Evolutionary conservation across 129 eudicot genomes (phyloP), one percentile per base, ranked within the genome.

Genomic region (Centella asiatica): DNA sequence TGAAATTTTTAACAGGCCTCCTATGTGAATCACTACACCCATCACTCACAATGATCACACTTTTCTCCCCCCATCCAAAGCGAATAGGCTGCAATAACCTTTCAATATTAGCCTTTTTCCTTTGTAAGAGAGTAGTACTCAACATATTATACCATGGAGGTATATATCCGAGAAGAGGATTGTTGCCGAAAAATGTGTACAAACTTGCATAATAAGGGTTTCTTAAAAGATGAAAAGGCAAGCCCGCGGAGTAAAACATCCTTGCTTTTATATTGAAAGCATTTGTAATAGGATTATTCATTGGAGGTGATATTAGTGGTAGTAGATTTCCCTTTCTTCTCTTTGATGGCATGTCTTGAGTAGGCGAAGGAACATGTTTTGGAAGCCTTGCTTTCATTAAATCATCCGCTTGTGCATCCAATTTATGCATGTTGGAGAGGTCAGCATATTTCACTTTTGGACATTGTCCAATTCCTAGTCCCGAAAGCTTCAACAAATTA

Each of bases 211-310:
- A 55, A 20, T 72, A 33, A 8, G 67, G 71, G 33, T 57, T 72
- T 27, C 72, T 39, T 4, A 64, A 69, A 19, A 66, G 64, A 2
- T 73, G 29, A 60, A 66, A 60, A 0, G 78, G 58, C 15, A 74
- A 31, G 0, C 74, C 59, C 12, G 23, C 72, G 4, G 72, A 33
- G 23, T 48, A 73, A 2, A 66, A 73, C 72, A 73, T 34, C 45
- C 45, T 11, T 4, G 20, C 42, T 23, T 3, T 13, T 13, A 9
- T 13, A 0, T 36, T 23, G 14, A n/a, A 42, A 42, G 12, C 13
- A 11, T 4, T 55, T 24, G 20, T 27, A 4, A 26, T 11, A 4
- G n/a, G 11, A 27, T 55, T 27, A 7, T 18, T 40, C 20, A n/a
- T n/a, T n/a, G n/a, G n/a, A n/a, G n/a, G n/a, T n/a, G n/a, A n/a